phyloP scores from a whole-genome alignment of 2,329 filamentous ascomycete species.

The Verticillium longisporum region DNA sequence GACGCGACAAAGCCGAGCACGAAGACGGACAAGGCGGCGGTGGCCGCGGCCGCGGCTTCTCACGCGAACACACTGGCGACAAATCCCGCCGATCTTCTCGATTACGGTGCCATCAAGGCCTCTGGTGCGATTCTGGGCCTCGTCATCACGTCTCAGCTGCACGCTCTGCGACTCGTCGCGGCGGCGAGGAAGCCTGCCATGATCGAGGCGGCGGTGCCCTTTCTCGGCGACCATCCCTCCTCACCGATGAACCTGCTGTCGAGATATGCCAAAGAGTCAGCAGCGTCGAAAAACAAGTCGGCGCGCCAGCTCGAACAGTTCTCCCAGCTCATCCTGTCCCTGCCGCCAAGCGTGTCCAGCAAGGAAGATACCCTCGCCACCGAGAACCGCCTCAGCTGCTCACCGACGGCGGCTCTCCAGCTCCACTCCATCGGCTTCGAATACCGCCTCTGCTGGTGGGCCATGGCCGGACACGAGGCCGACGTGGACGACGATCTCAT shows the following conservation, averaged over 20 bases:
- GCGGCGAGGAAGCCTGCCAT: slow-evolving; percentile 51
- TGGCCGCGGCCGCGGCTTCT: not conserved
- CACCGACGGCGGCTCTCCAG: slow-evolving; percentile 51
- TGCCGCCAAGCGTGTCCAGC: slow-evolving; percentile 61
- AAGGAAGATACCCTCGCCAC: slow-evolving; percentile 52
- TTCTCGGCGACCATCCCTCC: slow-evolving; percentile 43
- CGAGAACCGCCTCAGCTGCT: slow-evolving; percentile 47
- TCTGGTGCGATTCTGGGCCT: slow-evolving; percentile 41
- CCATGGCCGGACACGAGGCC: slow-evolving; percentile 50
- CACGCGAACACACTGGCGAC: slow-evolving; percentile 21
- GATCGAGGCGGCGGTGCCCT: slow-evolving; percentile 49
- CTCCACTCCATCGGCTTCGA: slow-evolving; percentile 59
- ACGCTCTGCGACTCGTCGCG: slow-evolving; percentile 57
- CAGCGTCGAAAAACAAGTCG: slow-evolving; percentile 47
- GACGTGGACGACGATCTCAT: slow-evolving; percentile 58
- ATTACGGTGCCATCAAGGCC: slow-evolving; percentile 43
- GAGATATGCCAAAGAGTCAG: slow-evolving; percentile 31
- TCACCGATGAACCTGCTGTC: slow-evolving; percentile 55
- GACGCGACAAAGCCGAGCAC: not conserved
- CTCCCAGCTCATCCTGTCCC: slow-evolving; percentile 56
- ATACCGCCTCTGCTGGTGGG: slow-evolving; percentile 60
- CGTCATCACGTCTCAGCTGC: slow-evolving; percentile 57
- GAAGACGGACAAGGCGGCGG: not conserved
- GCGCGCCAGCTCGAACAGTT: slow-evolving; percentile 61
- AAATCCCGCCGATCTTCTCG: slow-evolving; percentile 51